Conservation (phyloP, 139 green algal species). For the Helicosporidium sp. region DNA sequence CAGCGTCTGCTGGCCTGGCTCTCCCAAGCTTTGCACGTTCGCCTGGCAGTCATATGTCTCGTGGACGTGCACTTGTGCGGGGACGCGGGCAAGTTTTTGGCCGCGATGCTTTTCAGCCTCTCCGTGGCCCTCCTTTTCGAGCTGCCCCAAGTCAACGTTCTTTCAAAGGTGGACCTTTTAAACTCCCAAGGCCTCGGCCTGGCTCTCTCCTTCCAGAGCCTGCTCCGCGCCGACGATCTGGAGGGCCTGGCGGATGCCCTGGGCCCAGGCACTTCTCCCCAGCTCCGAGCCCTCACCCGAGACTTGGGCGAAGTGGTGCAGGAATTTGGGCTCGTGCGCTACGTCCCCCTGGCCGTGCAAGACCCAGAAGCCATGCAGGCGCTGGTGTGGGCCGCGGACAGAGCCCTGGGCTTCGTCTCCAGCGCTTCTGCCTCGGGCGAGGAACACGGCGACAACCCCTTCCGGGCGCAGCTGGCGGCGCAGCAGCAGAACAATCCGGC, state of each 20-base stretch:
- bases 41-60: constrained; percentile 49
- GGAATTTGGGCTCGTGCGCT: constrained; percentile 71
- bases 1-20: constrained; percentile 67
- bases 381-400: constrained; percentile 19
- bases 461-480: too few relatives aligned
- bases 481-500: too few relatives aligned
- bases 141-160: constrained; percentile 74
- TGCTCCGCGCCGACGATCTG: constrained; percentile 69
- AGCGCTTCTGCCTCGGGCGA: too few relatives aligned
- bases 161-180: constrained; percentile 71
- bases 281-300: constrained; percentile 8
- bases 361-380: constrained; percentile 34
- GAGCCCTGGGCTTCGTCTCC: too few relatives aligned
- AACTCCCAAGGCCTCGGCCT: constrained; percentile 72
- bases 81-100: constrained; percentile 67
- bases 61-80: constrained; percentile 78
- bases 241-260: constrained; percentile 36
- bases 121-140: constrained; percentile 89
- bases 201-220: constrained; percentile 74
- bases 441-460: too few relatives aligned
- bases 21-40: constrained; percentile 23
- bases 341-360: constrained; percentile 65
- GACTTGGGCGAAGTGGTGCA: constrained; percentile 42
- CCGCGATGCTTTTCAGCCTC: constrained; percentile 47
- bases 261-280: constrained; percentile 19